Evolutionary conservation across 2,329 filamentous ascomycete species (phyloP).

Genomic region (Penicillium capsulatum): DNA sequence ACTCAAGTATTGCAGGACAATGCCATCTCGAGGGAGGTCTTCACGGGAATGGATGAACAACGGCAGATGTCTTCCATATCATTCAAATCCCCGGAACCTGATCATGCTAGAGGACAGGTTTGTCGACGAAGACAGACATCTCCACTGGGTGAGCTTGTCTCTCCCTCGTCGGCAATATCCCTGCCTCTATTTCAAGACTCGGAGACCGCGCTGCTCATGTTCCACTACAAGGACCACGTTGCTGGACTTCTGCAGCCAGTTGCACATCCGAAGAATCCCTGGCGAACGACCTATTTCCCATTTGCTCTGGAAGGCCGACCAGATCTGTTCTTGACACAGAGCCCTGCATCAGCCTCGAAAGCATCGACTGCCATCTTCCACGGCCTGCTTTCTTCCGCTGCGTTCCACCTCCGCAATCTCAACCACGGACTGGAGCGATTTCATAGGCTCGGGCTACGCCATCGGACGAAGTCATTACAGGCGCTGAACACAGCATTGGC

Average conservation of each 20-base stretch:
- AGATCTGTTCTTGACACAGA: constrained; percentile 6
- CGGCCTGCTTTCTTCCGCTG: constrained; percentile 10
- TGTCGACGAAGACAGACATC: too few species aligned
- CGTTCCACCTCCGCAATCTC: constrained; percentile 11
- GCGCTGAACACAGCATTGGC: constrained; percentile 7
- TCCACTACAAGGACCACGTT: constrained; percentile 11
- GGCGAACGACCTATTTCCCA: constrained; percentile 13
- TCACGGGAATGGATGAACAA: too few species aligned
- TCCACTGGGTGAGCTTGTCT: too few species aligned
- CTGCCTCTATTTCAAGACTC: constrained; percentile 5
- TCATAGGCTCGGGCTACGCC: constrained; percentile 6
- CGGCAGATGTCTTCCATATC: too few species aligned
- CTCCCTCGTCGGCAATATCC: too few species aligned
- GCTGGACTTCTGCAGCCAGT: constrained; percentile 12
- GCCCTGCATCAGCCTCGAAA: neutral
- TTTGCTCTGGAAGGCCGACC: constrained; percentile 11
- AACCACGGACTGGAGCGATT: constrained; percentile 2
- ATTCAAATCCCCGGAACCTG: too few species aligned
- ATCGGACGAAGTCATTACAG: constrained; percentile 5
- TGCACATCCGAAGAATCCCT: constrained; percentile 9
- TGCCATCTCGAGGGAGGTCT: too few species aligned
- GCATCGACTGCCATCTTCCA: constrained; percentile 12
- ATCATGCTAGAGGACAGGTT: too few species aligned
- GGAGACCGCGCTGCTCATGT: constrained; percentile 5
- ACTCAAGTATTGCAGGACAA: neutral